Conservation (phyloP, 306 rosid species). For the Inga leiocalycina region DNA sequence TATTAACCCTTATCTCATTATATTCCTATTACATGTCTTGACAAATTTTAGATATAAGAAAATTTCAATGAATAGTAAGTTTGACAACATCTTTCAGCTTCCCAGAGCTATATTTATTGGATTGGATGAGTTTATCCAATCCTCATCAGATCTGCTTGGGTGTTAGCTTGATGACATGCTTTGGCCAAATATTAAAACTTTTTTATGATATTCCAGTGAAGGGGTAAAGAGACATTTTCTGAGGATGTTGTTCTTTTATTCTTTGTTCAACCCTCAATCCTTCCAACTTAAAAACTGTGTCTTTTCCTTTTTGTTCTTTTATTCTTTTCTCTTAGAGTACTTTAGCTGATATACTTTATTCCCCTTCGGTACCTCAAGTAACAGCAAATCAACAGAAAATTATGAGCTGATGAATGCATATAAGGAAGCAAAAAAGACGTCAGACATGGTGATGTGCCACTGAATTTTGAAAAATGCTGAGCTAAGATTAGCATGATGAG, state of each 20-base stretch:
- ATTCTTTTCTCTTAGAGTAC: neutral
- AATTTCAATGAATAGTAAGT: no score
- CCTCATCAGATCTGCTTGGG: neutral
- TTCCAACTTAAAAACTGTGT: neutral
- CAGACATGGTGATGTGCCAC: neutral
- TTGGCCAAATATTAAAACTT: neutral
- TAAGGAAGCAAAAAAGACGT: neutral
- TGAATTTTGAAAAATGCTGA: neutral
- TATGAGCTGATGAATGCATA: neutral
- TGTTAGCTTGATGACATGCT: neutral
- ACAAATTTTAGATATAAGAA: no score
- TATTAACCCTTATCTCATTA: no score
- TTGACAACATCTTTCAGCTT: no score
- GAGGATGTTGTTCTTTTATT: neutral
- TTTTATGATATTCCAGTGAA: neutral
- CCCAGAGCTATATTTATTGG: no score
- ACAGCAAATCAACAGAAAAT: neutral
- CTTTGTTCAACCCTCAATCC: neutral
- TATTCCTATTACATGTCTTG: no score
- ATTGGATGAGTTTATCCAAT: no score
- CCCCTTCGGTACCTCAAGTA: neutral
- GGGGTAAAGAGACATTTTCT: neutral
- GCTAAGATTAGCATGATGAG: neutral
- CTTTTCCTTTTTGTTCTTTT: neutral
- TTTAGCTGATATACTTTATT: neutral